Evolutionary conservation across 495 filamentous ascomycete species (phyloP), one percentile per base, ranked within the genome.

Genomic region (Astrothelium subdiscretum): DNA sequence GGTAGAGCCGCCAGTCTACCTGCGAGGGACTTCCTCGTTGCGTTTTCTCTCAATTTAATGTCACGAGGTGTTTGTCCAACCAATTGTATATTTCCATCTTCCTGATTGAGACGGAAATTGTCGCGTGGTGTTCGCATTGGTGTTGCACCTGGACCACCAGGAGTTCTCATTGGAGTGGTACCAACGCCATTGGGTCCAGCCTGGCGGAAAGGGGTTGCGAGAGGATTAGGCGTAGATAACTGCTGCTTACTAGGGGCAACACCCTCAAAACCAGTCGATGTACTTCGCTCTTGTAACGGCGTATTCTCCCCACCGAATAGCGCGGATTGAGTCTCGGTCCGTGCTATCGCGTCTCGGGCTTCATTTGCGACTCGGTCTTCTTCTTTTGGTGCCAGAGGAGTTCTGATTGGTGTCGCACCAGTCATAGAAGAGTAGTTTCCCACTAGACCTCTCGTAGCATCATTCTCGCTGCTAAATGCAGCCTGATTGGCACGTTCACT

Each of bases 301-400:
- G 91, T 92, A 67, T 97, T 97, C 63, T 97, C 95, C 0, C 92
- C 94, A 61, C 94, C 94, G 20, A 97, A 81, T 18, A 98, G 78
- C 20, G 90, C 95, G n/a, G 92, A 97, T 70, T 97, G 89, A 0
- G 94, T 97, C 69, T 96, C 89, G 0, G 91, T 97, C 52, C 96
- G 77, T 6, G 92, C 90, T 42, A 90, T 82, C 60, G 97, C 96
- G 72, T 98, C 97, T 64, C 84, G 86, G 62, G 97, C 95, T 73
- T 98, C 94, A 69, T 97, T 98, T 59, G 92, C 90, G 59, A 98
- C 90, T 65, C 88, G 85, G 72, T 98, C 95, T 70, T 97, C 91
- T 70, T 95, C 88, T 8, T 92, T 87, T 0, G 94, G 87, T 20
- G 91, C 92, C 69, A 85, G 82, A 1, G 94, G 94, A 38, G 94